Conservation (phyloP, 768 basidiomycete genomes). For the Xerocomus potaroensis region DNA sequence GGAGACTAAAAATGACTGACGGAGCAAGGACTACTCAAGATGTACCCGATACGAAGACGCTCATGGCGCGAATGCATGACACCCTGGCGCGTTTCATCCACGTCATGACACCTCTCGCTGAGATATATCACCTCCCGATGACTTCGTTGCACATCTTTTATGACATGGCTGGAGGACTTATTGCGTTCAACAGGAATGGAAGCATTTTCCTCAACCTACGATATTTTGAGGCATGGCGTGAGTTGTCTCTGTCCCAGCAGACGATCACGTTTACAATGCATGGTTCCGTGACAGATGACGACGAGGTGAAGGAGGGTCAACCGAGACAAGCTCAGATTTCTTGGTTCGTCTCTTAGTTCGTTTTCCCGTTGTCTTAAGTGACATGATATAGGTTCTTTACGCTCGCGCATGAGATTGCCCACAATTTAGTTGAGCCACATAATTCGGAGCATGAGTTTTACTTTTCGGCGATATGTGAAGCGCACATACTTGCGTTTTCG, state of each 20-base stretch:
- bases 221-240: slow-evolving; percentile 85
- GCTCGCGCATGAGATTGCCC: slow-evolving; percentile 89
- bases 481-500: slow-evolving; percentile 43
- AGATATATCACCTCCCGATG: slow-evolving; percentile 70
- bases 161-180: slow-evolving; percentile 72
- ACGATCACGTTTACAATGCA: too few relatives aligned
- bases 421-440: slow-evolving; percentile 83
- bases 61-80: slow-evolving; percentile 52
- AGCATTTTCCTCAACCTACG: slow-evolving; percentile 86
- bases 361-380: background rate
- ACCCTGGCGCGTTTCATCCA: slow-evolving; percentile 68
- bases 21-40: slow-evolving; percentile 38
- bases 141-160: slow-evolving; percentile 82
- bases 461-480: slow-evolving; percentile 87
- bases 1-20: background rate
- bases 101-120: slow-evolving; percentile 59
- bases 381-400: slow-evolving; percentile 68
- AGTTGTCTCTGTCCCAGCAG: slow-evolving; percentile 30
- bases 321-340: slow-evolving; percentile 68
- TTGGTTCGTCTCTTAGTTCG: slow-evolving; percentile 48
- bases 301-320: slow-evolving; percentile 51
- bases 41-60: slow-evolving; percentile 44
- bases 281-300: slow-evolving; percentile 53
- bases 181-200: slow-evolving; percentile 91
- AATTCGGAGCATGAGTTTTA: slow-evolving; percentile 95